Evolutionary conservation across 177 flowering plant species (phyloP).

Genomic region (Vitis hybrid): DNA sequence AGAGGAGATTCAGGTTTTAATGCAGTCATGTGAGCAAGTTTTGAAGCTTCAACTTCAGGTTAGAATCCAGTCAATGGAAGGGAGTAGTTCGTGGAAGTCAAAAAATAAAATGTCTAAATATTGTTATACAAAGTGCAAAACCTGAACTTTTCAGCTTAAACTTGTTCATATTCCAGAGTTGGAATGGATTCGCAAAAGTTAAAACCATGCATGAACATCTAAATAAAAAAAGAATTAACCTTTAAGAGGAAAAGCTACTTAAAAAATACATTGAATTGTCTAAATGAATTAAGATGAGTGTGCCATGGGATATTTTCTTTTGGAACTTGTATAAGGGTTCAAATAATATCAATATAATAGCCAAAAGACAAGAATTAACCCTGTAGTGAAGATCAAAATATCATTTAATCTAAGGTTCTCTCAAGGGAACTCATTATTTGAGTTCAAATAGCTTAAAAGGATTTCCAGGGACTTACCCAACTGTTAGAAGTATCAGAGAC

Average conservation of each 20-base stretch:
- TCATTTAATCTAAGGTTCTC: neutral
- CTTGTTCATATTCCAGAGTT: neutral
- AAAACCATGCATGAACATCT: neutral
- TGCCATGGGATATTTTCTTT: neutral
- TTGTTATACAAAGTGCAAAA: neutral
- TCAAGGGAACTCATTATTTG: neutral
- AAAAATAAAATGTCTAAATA: neutral
- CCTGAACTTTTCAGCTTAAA: neutral
- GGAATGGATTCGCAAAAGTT: neutral
- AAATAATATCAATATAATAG: neutral
- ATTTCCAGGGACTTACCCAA: conserved; percentile 36
- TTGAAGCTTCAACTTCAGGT: neutral
- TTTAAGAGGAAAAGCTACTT: neutral
- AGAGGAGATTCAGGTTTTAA: neutral
- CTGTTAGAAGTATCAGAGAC: conserved; percentile 27
- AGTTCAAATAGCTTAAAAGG: neutral
- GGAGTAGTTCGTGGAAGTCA: neutral
- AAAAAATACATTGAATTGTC: neutral
- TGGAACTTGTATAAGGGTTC: neutral
- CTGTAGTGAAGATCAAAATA: neutral
- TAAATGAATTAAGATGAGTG: neutral
- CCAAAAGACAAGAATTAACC: neutral
- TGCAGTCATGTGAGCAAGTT: neutral
- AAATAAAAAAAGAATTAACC: neutral
- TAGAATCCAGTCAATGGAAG: neutral